Evolutionary conservation across 2,329 filamentous ascomycete species (phyloP).

Genomic region (Phaeosphaeria sp.): DNA sequence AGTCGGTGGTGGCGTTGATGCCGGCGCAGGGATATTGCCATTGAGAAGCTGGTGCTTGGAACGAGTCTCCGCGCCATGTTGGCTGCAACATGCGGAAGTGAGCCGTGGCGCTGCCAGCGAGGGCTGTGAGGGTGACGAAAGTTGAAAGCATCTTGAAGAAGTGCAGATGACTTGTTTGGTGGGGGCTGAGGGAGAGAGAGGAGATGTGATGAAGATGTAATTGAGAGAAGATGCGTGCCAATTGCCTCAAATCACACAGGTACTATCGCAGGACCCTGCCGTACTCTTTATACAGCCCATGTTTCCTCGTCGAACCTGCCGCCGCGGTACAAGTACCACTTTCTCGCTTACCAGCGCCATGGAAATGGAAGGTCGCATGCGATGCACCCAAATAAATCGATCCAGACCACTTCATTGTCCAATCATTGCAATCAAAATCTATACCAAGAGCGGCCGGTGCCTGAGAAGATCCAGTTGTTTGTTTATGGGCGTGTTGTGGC

Average conservation of each 20-base stretch:
- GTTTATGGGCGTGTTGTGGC: slow-evolving; percentile 24
- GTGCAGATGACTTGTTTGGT: no score
- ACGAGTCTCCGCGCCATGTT: slow-evolving; percentile 52
- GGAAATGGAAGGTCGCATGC: slow-evolving; percentile 8
- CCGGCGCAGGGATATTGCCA: slow-evolving; percentile 52
- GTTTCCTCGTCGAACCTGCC: no score
- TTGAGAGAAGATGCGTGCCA: background rate
- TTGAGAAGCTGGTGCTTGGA: slow-evolving; percentile 44
- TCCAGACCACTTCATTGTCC: background rate
- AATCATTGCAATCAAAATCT: no score
- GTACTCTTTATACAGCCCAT: slow-evolving; percentile 16
- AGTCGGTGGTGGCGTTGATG: slow-evolving; percentile 46
- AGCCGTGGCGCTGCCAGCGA: slow-evolving; percentile 45
- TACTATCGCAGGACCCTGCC: slow-evolving; percentile 7
- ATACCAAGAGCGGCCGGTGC: background rate
- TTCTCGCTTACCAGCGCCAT: slow-evolving; percentile 11
- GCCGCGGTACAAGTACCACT: no score
- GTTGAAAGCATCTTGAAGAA: slow-evolving; percentile 31
- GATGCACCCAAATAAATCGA: slow-evolving; percentile 7
- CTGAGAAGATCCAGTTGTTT: background rate
- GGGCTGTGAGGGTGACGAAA: slow-evolving; percentile 25
- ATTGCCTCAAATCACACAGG: background rate
- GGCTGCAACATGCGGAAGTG: slow-evolving; percentile 54
- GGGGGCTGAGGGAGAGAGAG: no score
- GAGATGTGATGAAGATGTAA: background rate